phyloP scores from a whole-genome alignment of 2,329 filamentous ascomycete genomes.

The Colletotrichum acutatum region DNA sequence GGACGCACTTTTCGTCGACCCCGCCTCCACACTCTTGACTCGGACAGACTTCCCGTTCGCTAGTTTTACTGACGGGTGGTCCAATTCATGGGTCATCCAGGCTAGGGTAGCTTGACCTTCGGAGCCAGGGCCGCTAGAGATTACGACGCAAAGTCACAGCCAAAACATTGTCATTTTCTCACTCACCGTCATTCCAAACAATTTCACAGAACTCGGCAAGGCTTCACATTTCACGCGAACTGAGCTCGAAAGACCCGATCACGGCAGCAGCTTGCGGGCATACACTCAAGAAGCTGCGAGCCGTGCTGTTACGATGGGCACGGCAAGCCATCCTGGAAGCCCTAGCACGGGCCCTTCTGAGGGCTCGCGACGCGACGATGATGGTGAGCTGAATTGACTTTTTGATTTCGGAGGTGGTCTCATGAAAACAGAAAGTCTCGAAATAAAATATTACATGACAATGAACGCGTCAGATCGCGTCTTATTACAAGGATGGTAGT shows the following conservation, averaged over 20 bases:
- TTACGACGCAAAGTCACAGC: slow-evolving; percentile 8
- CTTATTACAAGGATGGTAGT: background rate
- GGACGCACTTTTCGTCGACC: background rate
- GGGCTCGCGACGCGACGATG: background rate
- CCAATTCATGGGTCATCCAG: background rate
- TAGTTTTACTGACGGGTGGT: background rate
- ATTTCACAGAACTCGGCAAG: background rate
- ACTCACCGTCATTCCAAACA: background rate
- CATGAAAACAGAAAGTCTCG: background rate
- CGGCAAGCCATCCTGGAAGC: background rate
- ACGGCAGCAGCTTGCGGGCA: background rate
- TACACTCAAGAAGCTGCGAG: background rate
- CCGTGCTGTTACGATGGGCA: background rate
- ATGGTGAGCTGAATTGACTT: slow-evolving; percentile 11
- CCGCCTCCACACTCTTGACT: slow-evolving; percentile 14
- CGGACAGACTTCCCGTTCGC: background rate
- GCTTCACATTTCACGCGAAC: background rate
- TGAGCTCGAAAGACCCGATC: background rate
- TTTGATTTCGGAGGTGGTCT: background rate
- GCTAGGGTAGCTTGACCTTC: background rate
- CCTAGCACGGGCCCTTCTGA: background rate
- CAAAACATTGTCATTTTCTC: background rate
- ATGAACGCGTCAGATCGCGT: background rate
- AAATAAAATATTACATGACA: background rate
- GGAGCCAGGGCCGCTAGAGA: background rate